Conservation (phyloP, 495 filamentous ascomycete genomes). For the Sordaria brevicollis region DNA sequence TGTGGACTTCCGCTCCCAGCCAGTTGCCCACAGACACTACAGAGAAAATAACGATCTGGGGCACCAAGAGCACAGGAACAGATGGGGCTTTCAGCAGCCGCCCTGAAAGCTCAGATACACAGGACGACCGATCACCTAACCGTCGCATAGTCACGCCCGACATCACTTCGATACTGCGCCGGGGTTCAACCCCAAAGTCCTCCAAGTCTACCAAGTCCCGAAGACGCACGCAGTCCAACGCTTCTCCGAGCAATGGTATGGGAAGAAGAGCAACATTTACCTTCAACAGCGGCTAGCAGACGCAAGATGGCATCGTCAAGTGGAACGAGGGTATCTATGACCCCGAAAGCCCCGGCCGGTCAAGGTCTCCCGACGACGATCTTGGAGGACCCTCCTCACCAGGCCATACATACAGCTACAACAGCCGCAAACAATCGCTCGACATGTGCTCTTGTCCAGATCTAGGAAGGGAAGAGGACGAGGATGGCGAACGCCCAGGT, state of each 20-base stretch:
- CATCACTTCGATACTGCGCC: neutral
- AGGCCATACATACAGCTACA: neutral
- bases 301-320: neutral
- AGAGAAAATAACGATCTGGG: neutral
- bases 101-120: neutral
- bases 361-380: neutral
- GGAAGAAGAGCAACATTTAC: neutral
- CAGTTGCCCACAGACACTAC: neutral
- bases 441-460: slow-evolving; percentile 8
- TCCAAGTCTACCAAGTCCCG: neutral
- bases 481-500: neutral
- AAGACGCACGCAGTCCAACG: neutral
- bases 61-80: neutral
- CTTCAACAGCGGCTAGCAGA: neutral
- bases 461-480: neutral
- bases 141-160: neutral
- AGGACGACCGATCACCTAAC: neutral
- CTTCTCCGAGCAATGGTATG: neutral
- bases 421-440: neutral
- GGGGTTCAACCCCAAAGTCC: neutral
- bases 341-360: neutral
- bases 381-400: neutral
- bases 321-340: neutral
- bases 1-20: neutral
- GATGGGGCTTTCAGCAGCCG: neutral